These are phyloP conservation scores for Fusarium caatingaense DNA, from an alignment of 2,329 filamentous ascomycete species.

Conservation along the genomic window DNA sequence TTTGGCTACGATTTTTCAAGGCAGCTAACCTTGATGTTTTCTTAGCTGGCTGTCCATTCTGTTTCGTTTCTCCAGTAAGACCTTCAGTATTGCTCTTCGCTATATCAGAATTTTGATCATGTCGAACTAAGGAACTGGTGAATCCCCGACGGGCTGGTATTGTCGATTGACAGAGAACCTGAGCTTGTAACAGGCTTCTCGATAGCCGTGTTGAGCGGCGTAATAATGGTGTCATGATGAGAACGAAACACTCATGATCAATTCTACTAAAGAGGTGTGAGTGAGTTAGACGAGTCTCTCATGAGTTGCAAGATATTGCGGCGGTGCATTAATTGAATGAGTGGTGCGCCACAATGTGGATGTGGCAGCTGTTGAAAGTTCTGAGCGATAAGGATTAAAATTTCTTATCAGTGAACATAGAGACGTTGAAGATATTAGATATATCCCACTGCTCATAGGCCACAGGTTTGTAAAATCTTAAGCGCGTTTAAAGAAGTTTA, in stretches of 20 bases:
- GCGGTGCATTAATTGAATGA: conserved; percentile 18
- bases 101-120: conserved; percentile 16
- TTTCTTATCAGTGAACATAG: conserved; percentile 29
- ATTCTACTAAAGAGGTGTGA: conserved; percentile 15
- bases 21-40: conserved; percentile 39
- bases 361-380: conserved; percentile 13
- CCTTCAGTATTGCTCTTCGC: neutral
- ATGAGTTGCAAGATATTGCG: conserved; percentile 29
- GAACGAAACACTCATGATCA: conserved; percentile 36
- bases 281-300: conserved; percentile 23
- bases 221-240: conserved; percentile 37
- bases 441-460: neutral
- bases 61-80: neutral
- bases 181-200: conserved; percentile 5
- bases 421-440: neutral
- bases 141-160: conserved; percentile 23
- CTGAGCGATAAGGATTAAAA: conserved; percentile 25
- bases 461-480: neutral
- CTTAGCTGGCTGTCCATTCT: neutral
- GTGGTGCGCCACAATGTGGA: conserved; percentile 31
- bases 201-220: conserved; percentile 30
- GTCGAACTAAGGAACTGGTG: conserved; percentile 19
- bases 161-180: neutral
- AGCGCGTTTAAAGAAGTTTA: neutral
- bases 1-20: conserved; percentile 39